Evolutionary conservation across 805 yeast species (phyloP), one percentile per base, ranked within the genome.

Genomic region (Schwanniomyces pseudopolymorphus): DNA sequence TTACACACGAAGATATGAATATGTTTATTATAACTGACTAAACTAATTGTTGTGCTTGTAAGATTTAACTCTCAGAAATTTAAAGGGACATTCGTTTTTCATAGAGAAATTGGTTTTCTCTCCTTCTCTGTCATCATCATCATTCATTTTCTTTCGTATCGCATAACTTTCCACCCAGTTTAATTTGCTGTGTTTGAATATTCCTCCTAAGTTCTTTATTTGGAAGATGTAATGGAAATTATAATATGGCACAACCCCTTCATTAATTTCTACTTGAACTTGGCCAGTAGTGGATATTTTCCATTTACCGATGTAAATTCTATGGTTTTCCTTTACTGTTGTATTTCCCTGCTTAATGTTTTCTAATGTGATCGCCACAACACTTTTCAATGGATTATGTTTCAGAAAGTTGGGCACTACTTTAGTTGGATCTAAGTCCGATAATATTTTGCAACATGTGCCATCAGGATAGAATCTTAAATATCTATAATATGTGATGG

Each of bases 401-500:
- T 52, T 58, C 71, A 63, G 72, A 43, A 87, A 74, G 43, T 68
- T 69, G 3, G 85, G 85, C 2, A 91, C 84, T 1, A 90, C 83
- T 37, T 68, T 63, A 2, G 64, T 61, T 0, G 98, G 98, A 56
- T 87, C 92, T 45, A 81, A 74, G 3, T 85, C 78, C 0, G 95
- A 80, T 22, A 89, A 74, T 24, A 87, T 74, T 58, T 86, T 80
- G 37, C 87, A 67, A 49, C 89, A 85, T 1, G 78, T 69, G 0
- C 98, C 97, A 58, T 87, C 86, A 0, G 84, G 84, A 60, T 77
- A 87, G 58, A 92, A 90, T 51, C 97, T 73, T 28, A 85, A 66
- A 63, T 90, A 94, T 51, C 99, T 71, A 61, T 89, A 92, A 60
- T 92, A 92, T 0, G 97, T 88, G 35, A 92, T 87, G 61, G 89